Evolutionary conservation across 306 rosid species (phyloP).

Genomic region (Acmispon strigosus): DNA sequence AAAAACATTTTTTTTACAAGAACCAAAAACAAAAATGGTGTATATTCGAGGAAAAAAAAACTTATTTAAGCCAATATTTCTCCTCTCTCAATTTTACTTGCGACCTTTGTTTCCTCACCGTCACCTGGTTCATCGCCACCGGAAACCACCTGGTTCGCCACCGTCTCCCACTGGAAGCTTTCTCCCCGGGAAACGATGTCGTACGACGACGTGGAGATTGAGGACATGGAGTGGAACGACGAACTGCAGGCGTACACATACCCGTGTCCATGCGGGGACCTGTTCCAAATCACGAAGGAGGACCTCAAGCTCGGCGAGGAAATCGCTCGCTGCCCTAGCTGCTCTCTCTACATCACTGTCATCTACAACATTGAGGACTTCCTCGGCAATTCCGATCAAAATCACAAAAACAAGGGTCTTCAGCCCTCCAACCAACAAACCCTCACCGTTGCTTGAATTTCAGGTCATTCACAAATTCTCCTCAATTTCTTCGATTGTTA

Average conservation of each 20-base stretch:
- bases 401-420: constrained; percentile 22
- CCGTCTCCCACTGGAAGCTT: too few relatives aligned
- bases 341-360: constrained; percentile 90
- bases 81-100: too few relatives aligned
- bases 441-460: constrained; percentile 49
- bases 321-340: constrained; percentile 96
- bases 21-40: too few relatives aligned
- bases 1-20: too few relatives aligned
- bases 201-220: constrained; percentile 96
- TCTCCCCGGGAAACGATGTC: constrained; percentile 44
- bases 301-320: constrained; percentile 88
- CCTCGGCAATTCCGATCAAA: constrained; percentile 35
- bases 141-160: too few relatives aligned
- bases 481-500: neutral
- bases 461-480: constrained; percentile 25
- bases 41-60: too few relatives aligned
- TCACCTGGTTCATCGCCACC: too few relatives aligned
- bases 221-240: constrained; percentile 96
- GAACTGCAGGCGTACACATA: constrained; percentile 77
- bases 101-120: too few relatives aligned
- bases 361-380: constrained; percentile 84
- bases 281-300: constrained; percentile 86
- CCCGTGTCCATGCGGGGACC: constrained; percentile 96
- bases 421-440: constrained; percentile 46
- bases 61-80: too few relatives aligned